Evolutionary conservation across 345 rosid genomes (phyloP), one percentile per base, ranked within the genome.

Genomic region (Ceriops decandra): DNA sequence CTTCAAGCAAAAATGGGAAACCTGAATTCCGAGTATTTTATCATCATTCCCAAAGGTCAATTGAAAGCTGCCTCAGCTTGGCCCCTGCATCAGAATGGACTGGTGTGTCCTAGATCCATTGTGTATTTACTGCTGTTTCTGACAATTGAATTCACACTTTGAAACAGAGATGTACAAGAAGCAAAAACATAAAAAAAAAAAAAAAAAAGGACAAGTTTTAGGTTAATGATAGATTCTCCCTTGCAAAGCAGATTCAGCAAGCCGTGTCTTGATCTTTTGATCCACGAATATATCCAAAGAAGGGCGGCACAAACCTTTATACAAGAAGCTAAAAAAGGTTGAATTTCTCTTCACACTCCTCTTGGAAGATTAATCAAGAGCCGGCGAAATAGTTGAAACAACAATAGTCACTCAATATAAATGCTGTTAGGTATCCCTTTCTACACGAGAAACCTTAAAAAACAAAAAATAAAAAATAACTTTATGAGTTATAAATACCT

Each of bases 1-100:
- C 7, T 35, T 35, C 42, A 35, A 1, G 42, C 5, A 6, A 35
- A 35, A 35, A 35, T 35, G 7, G 42, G 42, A 35, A 53, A 93
- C 98, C 97, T 93, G 98, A 70, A 91, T 80, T 75, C 98, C 98
- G 51, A 93, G 90, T 79, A 93, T 85, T 74, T 88, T 88, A 70
- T 88, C 84, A 24, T 79, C 83, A 71, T 87, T 87, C 62, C 98
- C 93, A 62, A 93, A 93, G 85, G 81, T 91, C 89, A 79, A 82
- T 65, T 53, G 91, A 84, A 57, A 91, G 87, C 80, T 77, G 75
- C 82, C 98, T 89, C 74, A 93, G 81, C 83, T 91, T 93, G 69
- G 79, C 70, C 78, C 91, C 98, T 68, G 85, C 86, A 63, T 84
- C 83, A 66, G 96, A 93, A 79, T 85, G 97, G 57, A 83, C n/a